Evolutionary conservation across 352 stramenopile genomes (phyloP).

Genomic region (Phytophthora syringae): DNA sequence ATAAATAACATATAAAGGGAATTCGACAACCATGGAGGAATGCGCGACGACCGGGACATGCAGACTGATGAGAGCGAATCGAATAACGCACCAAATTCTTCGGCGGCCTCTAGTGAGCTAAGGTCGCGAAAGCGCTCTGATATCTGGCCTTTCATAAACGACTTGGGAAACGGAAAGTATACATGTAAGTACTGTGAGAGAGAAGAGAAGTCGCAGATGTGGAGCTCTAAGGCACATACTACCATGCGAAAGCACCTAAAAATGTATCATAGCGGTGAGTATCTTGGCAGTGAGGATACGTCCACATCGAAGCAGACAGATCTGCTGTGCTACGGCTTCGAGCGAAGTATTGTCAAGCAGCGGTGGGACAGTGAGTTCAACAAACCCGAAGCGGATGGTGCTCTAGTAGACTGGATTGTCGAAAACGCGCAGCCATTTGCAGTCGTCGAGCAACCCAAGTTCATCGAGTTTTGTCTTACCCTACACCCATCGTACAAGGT

Average conservation of each 20-base stretch:
- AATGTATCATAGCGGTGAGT: slow-evolving; percentile 5
- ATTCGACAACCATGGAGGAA: no score
- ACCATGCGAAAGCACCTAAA: slow-evolving; percentile 11
- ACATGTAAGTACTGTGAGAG: no score
- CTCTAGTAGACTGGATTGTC: slow-evolving; percentile 13
- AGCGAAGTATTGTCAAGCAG: slow-evolving; percentile 1
- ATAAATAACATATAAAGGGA: no score
- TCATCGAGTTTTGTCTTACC: slow-evolving; percentile 4
- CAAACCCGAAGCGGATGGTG: slow-evolving; percentile 3
- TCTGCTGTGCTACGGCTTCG: slow-evolving; percentile 11
- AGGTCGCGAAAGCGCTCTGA: no score
- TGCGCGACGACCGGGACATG: no score
- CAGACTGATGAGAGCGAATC: no score
- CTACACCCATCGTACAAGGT: slow-evolving; percentile 7
- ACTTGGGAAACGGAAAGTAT: no score
- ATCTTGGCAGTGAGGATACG: not conserved
- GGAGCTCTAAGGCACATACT: slow-evolving; percentile 10
- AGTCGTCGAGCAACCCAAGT: slow-evolving; percentile 10
- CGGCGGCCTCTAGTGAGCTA: no score
- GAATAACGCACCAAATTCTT: no score
- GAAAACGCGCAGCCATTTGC: slow-evolving; percentile 7
- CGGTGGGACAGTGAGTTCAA: not conserved
- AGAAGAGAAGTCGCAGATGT: not conserved
- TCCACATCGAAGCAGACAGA: slow-evolving; percentile 1
- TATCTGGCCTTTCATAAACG: no score